Evolutionary conservation across 768 basidiomycete genomes (phyloP).

Genomic region (Psilocybe tampanensis): DNA sequence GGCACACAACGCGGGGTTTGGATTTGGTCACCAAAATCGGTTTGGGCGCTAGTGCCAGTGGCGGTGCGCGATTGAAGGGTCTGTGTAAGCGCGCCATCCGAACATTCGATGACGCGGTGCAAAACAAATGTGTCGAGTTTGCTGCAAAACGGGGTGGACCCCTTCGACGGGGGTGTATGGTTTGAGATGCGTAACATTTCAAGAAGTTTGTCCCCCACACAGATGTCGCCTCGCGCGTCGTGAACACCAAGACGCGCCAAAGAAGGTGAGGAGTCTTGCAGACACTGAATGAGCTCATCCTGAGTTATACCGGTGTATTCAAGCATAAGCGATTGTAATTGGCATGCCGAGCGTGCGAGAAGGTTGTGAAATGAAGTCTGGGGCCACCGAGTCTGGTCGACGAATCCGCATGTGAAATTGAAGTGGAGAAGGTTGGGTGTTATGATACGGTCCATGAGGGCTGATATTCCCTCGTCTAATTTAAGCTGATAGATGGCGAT

Average conservation of each 20-base stretch:
- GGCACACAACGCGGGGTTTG: not conserved
- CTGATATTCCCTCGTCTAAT: constrained; percentile 22
- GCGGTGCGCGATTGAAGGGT: constrained; percentile 17
- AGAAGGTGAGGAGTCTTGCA: constrained; percentile 15
- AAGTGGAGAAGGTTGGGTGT: constrained; percentile 20
- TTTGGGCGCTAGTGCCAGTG: not conserved
- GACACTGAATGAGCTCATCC: constrained; percentile 19
- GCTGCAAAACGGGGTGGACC: constrained; percentile 12
- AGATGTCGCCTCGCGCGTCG: constrained; percentile 15
- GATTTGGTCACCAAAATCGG: not conserved
- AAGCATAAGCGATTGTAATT: constrained; percentile 18
- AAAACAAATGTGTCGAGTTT: constrained; percentile 16
- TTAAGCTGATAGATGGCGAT: constrained; percentile 22
- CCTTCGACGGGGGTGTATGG: not conserved
- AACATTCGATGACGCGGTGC: constrained; percentile 14
- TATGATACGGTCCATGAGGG: constrained; percentile 20
- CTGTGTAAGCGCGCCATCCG: constrained; percentile 19
- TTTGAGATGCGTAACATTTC: constrained; percentile 7
- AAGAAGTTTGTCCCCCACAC: constrained; percentile 19
- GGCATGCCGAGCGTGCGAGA: constrained; percentile 16
- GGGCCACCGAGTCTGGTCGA: constrained; percentile 17
- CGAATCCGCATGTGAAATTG: constrained; percentile 20
- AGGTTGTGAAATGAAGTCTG: constrained; percentile 16
- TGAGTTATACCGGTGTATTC: constrained; percentile 23
- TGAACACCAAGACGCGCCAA: constrained; percentile 20